These are phyloP conservation scores for Berkeleyomyces basicola DNA, from an alignment of 2,329 filamentous ascomycete species.

Conservation along the genomic window DNA sequence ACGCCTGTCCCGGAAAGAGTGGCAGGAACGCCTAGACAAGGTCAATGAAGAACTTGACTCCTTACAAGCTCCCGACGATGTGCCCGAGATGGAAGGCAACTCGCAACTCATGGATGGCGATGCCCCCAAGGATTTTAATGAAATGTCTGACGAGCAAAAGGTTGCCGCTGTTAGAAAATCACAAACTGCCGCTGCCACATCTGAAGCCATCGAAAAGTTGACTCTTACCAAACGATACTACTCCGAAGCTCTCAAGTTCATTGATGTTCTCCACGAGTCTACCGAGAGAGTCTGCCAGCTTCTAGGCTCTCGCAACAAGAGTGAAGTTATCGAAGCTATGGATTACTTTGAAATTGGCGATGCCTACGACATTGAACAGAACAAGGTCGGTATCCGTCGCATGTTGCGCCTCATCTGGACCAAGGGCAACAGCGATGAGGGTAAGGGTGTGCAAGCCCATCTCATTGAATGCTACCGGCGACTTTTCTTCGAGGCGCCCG, in stretches of 20 bases:
- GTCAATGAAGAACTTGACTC: slow-evolving; percentile 70
- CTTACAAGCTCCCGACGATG: slow-evolving; percentile 60
- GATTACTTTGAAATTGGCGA: slow-evolving; percentile 94
- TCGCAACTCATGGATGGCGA: slow-evolving; percentile 71
- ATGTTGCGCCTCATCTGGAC: slow-evolving; percentile 99
- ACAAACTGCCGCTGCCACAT: slow-evolving; percentile 72
- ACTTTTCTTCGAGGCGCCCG: slow-evolving; percentile 89
- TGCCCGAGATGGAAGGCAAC: slow-evolving; percentile 59
- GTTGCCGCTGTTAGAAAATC: slow-evolving; percentile 59
- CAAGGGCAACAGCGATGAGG: slow-evolving; percentile 97
- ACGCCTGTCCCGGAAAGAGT: slow-evolving; percentile 69
- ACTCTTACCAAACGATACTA: slow-evolving; percentile 84
- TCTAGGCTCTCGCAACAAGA: slow-evolving; percentile 90
- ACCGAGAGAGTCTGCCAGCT: slow-evolving; percentile 72
- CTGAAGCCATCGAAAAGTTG: slow-evolving; percentile 73
- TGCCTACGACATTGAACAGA: slow-evolving; percentile 88
- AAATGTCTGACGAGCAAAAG: slow-evolving; percentile 72
- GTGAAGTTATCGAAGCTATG: slow-evolving; percentile 96
- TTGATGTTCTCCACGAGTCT: slow-evolving; percentile 73
- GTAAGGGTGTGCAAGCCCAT: slow-evolving; percentile 92
- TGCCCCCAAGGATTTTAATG: slow-evolving; percentile 55
- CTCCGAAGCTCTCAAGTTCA: slow-evolving; percentile 82
- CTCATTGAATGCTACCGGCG: slow-evolving; percentile 93
- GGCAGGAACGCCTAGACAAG: slow-evolving; percentile 64
- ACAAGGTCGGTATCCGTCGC: slow-evolving; percentile 77